phyloP scores from a whole-genome alignment of 1,284 basidiomycete species.

The Porogramme epimiltina region DNA sequence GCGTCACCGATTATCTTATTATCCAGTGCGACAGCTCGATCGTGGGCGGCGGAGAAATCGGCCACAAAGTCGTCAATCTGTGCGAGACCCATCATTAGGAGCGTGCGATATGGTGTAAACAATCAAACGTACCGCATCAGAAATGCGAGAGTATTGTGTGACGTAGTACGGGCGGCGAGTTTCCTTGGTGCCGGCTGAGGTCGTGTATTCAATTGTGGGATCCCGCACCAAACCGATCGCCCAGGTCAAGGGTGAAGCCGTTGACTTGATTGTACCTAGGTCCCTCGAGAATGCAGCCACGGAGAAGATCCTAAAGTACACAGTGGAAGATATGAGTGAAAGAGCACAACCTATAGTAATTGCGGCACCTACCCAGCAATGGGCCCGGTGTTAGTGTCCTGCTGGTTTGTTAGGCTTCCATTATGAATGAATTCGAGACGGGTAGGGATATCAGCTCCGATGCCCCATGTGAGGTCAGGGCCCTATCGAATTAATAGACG shows the following conservation, averaged over 20 bases:
- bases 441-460: no score
- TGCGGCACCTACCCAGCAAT: no score
- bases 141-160: neutral
- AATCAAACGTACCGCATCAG: neutral
- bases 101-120: no score
- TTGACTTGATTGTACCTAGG: conserved; percentile 9
- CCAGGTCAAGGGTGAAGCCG: conserved; percentile 9
- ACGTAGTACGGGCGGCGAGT: neutral
- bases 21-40: conserved; percentile 28
- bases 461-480: no score
- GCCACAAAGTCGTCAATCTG: conserved; percentile 31
- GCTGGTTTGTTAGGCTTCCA: no score
- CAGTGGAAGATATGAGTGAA: no score
- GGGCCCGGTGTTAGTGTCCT: no score
- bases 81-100: no score
- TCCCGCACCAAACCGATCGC: conserved; percentile 15
- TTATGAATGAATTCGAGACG: no score
- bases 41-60: conserved; percentile 23
- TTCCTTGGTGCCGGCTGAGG: neutral
- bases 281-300: conserved; percentile 6
- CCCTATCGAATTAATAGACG: no score
- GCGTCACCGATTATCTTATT: conserved; percentile 25
- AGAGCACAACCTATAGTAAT: no score
- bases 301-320: no score
- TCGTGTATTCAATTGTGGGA: conserved; percentile 9